These are phyloP conservation scores for Lodderomyces pseudojiufengensis DNA, from an alignment of 1,139 yeast species.

Conservation along the genomic window DNA sequence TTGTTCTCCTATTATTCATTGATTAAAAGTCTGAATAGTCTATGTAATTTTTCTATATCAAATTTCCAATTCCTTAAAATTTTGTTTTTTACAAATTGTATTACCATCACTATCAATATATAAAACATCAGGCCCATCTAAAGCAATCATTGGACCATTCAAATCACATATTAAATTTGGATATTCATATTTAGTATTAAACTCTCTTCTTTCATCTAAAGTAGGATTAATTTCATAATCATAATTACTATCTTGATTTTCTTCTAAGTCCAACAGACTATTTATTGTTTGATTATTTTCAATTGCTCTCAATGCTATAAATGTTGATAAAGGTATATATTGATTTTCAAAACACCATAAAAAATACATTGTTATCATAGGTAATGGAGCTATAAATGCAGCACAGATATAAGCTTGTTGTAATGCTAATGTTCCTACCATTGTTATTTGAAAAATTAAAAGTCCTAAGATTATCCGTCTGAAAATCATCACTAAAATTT, in stretches of 20 bases:
- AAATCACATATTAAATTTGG: slow-evolving; percentile 65
- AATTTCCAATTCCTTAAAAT: slow-evolving; percentile 13
- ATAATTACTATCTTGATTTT: slow-evolving; percentile 4
- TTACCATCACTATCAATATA: slow-evolving; percentile 59
- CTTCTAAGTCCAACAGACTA: slow-evolving; percentile 13
- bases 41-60: slow-evolving; percentile 3
- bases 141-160: slow-evolving; percentile 79
- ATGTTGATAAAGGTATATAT: slow-evolving; percentile 74
- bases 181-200: slow-evolving; percentile 67
- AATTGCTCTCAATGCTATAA: slow-evolving; percentile 72
- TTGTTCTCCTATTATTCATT: no score
- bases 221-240: slow-evolving; percentile 29
- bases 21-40: no score
- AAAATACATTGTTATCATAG: slow-evolving; percentile 60
- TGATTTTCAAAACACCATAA: slow-evolving; percentile 80
- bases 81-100: slow-evolving; percentile 18
- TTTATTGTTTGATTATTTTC: slow-evolving; percentile 15
- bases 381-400: slow-evolving; percentile 68
- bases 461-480: slow-evolving; percentile 57
- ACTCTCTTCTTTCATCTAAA: slow-evolving; percentile 65
- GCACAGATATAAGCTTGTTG: slow-evolving; percentile 77
- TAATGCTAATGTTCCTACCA: slow-evolving; percentile 84
- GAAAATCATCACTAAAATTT: slow-evolving; percentile 66
- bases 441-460: slow-evolving; percentile 72
- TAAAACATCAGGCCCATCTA: slow-evolving; percentile 61